These are phyloP conservation scores for Colletotrichum liriopes DNA, from an alignment of 2,329 filamentous ascomycete species.

Conservation along the genomic window DNA sequence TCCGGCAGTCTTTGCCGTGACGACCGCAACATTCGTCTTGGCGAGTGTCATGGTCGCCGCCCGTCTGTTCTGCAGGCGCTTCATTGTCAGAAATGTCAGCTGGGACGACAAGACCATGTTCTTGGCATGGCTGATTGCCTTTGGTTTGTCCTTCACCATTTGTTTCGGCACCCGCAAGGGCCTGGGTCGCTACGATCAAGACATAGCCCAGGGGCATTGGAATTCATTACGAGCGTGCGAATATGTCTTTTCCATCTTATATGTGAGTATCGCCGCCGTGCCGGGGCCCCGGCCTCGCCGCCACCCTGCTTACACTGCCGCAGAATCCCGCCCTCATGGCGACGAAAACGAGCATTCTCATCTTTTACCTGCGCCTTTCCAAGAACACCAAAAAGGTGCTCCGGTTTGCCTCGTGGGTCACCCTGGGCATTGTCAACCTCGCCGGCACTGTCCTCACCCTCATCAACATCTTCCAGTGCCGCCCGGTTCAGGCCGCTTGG, in stretches of 20 bases:
- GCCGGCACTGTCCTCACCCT: conserved; percentile 86
- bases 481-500: conserved; percentile 81
- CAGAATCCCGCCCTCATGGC: conserved; percentile 92
- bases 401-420: conserved; percentile 85
- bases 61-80: conserved; percentile 80
- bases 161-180: conserved; percentile 75
- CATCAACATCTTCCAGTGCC: conserved; percentile 90
- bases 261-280: conserved; percentile 59
- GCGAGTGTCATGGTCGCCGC: conserved; percentile 83
- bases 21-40: conserved; percentile 77
- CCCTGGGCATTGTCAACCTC: conserved; percentile 82
- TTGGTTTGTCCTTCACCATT: conserved; percentile 78
- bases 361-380: conserved; percentile 90
- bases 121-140: conserved; percentile 81
- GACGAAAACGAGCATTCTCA: conserved; percentile 91
- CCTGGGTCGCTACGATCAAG: conserved; percentile 76
- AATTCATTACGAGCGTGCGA: conserved; percentile 70
- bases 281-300: background rate
- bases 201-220: conserved; percentile 69
- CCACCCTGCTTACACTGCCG: conserved; percentile 22
- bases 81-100: conserved; percentile 79
- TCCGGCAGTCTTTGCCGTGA: conserved; percentile 78
- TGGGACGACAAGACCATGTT: conserved; percentile 89
- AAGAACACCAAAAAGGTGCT: conserved; percentile 84
- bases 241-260: conserved; percentile 77